These are phyloP conservation scores for Pestalotiopsis sp. DNA, from an alignment of 2,329 filamentous ascomycete genomes.

Conservation along the genomic window DNA sequence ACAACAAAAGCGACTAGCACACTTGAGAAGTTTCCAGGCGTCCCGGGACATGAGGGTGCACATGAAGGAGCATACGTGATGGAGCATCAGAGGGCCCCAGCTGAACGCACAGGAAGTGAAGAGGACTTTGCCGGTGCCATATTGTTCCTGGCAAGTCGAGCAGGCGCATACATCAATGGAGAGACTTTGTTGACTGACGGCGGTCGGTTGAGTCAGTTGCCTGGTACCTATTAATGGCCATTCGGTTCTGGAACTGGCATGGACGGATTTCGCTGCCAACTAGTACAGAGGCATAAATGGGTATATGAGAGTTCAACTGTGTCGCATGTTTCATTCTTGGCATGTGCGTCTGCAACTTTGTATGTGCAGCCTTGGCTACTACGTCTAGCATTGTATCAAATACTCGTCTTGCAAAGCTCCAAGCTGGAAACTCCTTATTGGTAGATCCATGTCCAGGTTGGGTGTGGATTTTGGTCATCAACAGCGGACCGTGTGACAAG, in stretches of 20 bases:
- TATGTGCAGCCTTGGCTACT: no score
- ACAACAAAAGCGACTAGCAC: not conserved
- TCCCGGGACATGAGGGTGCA: not conserved
- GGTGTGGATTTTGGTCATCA: not conserved
- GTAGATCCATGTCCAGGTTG: not conserved
- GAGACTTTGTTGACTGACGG: conserved; percentile 7
- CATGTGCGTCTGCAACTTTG: no score
- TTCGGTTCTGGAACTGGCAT: no score
- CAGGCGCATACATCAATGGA: conserved; percentile 8
- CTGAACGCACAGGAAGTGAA: conserved; percentile 9
- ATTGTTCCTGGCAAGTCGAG: conserved; percentile 7
- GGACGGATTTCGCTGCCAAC: no score
- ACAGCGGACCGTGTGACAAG: not conserved
- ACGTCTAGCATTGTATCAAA: no score
- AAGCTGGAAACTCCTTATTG: not conserved
- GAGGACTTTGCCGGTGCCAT: conserved; percentile 11
- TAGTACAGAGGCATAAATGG: no score
- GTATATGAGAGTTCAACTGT: no score
- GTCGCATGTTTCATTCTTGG: no score
- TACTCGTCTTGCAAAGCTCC: no score
- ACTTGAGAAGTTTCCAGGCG: not conserved
- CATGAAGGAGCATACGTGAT: conserved; percentile 7
- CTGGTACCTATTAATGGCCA: not conserved
- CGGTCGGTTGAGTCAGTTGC: conserved; percentile 6
- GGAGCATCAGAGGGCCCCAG: conserved; percentile 1